These are phyloP conservation scores for Fusarium nisikadoi DNA, from an alignment of 2,329 filamentous ascomycete species.

Conservation along the genomic window DNA sequence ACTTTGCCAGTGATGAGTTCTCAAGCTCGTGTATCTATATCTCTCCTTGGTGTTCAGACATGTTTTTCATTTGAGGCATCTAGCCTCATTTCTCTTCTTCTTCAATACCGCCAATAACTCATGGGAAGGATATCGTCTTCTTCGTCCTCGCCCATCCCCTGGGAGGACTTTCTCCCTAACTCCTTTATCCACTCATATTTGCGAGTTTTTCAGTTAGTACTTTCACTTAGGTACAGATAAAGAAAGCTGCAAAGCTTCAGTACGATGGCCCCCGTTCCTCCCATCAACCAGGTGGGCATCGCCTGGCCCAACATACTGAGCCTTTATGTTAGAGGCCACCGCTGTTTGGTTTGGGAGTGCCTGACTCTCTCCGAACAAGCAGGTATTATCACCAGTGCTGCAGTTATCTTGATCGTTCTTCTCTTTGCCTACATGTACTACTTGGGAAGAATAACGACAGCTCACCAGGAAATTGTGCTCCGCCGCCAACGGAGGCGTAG, in stretches of 20 bases:
- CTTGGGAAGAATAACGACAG: slow-evolving; percentile 40
- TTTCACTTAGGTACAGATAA: background rate
- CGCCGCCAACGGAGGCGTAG: slow-evolving; percentile 9
- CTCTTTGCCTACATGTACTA: slow-evolving; percentile 50
- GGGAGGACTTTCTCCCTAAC: background rate
- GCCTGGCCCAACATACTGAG: background rate
- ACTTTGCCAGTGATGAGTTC: slow-evolving; percentile 4
- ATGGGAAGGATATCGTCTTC: background rate
- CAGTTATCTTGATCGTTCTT: slow-evolving; percentile 46
- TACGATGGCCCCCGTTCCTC: background rate
- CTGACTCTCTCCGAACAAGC: slow-evolving; percentile 51
- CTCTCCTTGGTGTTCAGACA: background rate
- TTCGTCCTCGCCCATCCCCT: background rate
- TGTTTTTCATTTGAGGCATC: background rate
- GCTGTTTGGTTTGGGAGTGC: slow-evolving; percentile 53
- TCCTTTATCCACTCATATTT: background rate
- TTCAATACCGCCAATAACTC: background rate
- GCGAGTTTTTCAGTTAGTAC: background rate
- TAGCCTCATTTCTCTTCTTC: background rate
- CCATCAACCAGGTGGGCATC: background rate
- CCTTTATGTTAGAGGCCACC: background rate
- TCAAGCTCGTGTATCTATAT: background rate
- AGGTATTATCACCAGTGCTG: slow-evolving; percentile 53
- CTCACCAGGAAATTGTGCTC: slow-evolving; percentile 25
- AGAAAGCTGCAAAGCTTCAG: background rate